Conservation (phyloP, 805 yeast species). For the Cyberlindnera amylophila region DNA sequence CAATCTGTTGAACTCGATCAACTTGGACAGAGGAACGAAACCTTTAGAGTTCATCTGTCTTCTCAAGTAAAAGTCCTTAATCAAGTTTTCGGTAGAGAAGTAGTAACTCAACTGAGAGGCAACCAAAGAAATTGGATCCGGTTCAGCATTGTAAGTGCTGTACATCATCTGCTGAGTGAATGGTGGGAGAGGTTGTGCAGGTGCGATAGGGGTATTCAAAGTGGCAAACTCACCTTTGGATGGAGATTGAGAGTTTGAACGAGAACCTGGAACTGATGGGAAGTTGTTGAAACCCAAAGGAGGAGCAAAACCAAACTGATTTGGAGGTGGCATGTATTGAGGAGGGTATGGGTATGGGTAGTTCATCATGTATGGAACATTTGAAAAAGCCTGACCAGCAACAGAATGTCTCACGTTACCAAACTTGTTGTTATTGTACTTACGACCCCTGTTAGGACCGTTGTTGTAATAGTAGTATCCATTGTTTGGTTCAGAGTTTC, state of each 20-base stretch:
- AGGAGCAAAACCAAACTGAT: constrained; percentile 15
- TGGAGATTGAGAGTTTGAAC: constrained; percentile 24
- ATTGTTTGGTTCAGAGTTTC: constrained; percentile 21
- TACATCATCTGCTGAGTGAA: constrained; percentile 11
- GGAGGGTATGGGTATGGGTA: constrained; percentile 12
- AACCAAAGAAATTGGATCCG: constrained; percentile 25
- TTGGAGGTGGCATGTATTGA: constrained; percentile 3
- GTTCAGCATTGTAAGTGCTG: constrained; percentile 9
- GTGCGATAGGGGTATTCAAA: constrained; percentile 5
- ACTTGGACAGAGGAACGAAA: constrained; percentile 56
- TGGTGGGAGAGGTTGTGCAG: constrained; percentile 11
- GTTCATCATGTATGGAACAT: constrained; percentile 13
- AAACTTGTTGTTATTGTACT: constrained; percentile 7
- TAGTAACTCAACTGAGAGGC: constrained; percentile 79
- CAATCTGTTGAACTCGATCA: constrained; percentile 73
- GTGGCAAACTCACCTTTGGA: constrained; percentile 8
- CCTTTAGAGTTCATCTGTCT: constrained; percentile 77
- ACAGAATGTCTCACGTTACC: constrained; percentile 21
- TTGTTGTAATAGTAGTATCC: constrained; percentile 3
- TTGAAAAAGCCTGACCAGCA: constrained; percentile 11
- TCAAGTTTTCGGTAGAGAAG: constrained; percentile 81
- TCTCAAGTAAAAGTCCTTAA: constrained; percentile 79
- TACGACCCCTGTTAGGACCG: constrained; percentile 11
- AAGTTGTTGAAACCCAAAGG: constrained; percentile 5
- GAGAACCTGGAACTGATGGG: constrained; percentile 7